Base-by-base conservation (phyloP, 139 green algal genomes). In the Mychonastes homosphaera region DNA sequence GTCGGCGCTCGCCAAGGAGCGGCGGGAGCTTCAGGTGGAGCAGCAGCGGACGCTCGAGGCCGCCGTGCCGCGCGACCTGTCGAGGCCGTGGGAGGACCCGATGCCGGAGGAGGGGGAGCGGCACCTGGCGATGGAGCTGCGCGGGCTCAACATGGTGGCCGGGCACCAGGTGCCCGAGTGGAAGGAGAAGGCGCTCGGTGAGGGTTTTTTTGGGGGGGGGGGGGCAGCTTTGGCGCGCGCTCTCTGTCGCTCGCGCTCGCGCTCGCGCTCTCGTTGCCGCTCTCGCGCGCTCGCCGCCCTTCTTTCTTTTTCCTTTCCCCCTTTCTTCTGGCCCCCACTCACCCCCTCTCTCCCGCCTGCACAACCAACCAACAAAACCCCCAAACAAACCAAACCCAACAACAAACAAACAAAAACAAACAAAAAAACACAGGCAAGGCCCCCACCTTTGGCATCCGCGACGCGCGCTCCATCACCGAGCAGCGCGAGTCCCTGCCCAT, bases 401-500 rank as follows among this genome's bases (percentile, higher is more conserved):
- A n/a, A n/a, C n/a, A n/a, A n/a, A n/a, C n/a, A n/a, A n/a, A n/a
- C n/a, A n/a, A n/a, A n/a, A n/a, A n/a, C n/a, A n/a, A n/a, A n/a
- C n/a, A n/a, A n/a, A n/a, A n/a, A n/a, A n/a, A n/a, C 44, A 10
- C 91, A 45, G 87, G 87, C 58, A 91, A 95, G 71, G 88, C 87
- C 16, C 83, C 87, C 12, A 89, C 81, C 1, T 96, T 90, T 67
- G 89, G 89, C 39, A 84, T 85, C n/a, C 65, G 80, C 65, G 84
- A 94, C 68, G 75, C 63, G 40, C 78, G 87, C 40, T 74, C 59
- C 58, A 99, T 99, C 65, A 84, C 88, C 72, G 89, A 97, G 59
- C 92, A 98, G 78, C 77, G 92, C 9, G 73, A 95, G 71, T 84
- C 64, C 60, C 76, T 99, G 65, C 92, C 92, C 61, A 96, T 99